Base-by-base conservation (phyloP, 371 early-diverging fungal species). In the Mucor lusitanicus region DNA sequence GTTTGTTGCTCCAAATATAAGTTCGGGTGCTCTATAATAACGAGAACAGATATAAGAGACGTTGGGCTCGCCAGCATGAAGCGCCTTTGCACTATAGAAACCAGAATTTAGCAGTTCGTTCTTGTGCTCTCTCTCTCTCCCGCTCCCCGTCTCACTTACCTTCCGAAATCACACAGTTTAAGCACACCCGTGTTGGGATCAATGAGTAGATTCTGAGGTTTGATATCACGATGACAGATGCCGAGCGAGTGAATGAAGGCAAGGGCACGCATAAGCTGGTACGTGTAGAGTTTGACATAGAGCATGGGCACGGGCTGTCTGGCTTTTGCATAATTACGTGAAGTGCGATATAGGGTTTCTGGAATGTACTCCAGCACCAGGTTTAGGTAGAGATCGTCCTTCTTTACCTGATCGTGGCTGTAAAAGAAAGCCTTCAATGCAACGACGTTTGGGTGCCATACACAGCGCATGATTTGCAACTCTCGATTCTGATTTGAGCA, bases 151-250 rank as follows among this genome's bases (percentile, higher is more conserved):
- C 66, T 44, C 39, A 35, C 59, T 68, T 73, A 89, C 89, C 89
- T 93, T 68, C 99, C 99, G 88, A 99, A 98, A 83, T 99, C 99
- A 81, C 99, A 99, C 46, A 99, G 84, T 82, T 99, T 99, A 63
- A 99, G 83, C 33, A 96, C 85, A 30, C 97, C 97, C 9, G 89
- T 90, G 30, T 79, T 71, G 54, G 95, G 94, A 84, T 99, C 94
- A 60, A 99, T 87, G 37, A 99, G 88, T 76, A 99, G 80, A 77
- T 99, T 99, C 78, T 98, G 99, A 63, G 99, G 99, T 83, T 99
- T 99, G 75, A 99, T 97, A 79, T 99, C 99, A 63, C 99, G 89
- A 66, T 88, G 88, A 60, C 88, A 88, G 48, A 92, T 96, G 28
- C 99, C 99, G 59, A 93, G 83, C 21, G 95, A 88, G 81, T 99